Evolutionary conservation across 305 asterid species (phyloP), one percentile per base, ranked within the genome.

Genomic region (Nicotiana rustica): DNA sequence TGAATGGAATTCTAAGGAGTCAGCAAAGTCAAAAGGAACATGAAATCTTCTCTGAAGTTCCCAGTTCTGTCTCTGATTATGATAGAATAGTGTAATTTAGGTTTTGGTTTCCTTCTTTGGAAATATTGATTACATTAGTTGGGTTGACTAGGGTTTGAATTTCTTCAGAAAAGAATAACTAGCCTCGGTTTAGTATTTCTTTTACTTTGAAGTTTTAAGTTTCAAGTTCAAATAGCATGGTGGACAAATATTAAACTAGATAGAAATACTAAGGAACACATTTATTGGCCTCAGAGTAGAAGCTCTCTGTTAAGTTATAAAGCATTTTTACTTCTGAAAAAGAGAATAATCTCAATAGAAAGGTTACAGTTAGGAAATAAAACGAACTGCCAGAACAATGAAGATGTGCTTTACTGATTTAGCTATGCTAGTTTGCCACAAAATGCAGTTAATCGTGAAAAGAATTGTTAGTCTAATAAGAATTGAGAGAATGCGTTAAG

Each of bases 211-310:
- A 68, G 17, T 4, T 68, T 68, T 4, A 19, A 8, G 56, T 36
- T 68, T 68, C 5, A 19, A 8, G 56, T 68, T 68, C 9, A 38
- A 36, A 68, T 36, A 4, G 77, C 56, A 38, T 4, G 12, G 77
- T 68, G 77, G 77, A 38, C 31, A 68, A 59, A 68, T 68, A 38
- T 68, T 38, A 69, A 69, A 69, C 78, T 44, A 19, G 17, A 71
- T 71, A 71, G 60, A 44, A 44, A 44, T 44, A 71, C 61, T 49
- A 19, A 41, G 18, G 25, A 19, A 12, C 35, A 71, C 19, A 71
- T 71, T 44, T 44, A 59, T 47, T 71, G 6, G 60, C 78, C 19
- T 71, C 60, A 12, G 36, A 44, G 59, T 56, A 41, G 78, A 71
- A 71, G 36, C 78, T 71, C 29, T 19, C 13, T 44, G 6, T 6